These are phyloP conservation scores for Aspergillus clavatus DNA, from an alignment of 2,329 filamentous ascomycete species.

Conservation along the genomic window DNA sequence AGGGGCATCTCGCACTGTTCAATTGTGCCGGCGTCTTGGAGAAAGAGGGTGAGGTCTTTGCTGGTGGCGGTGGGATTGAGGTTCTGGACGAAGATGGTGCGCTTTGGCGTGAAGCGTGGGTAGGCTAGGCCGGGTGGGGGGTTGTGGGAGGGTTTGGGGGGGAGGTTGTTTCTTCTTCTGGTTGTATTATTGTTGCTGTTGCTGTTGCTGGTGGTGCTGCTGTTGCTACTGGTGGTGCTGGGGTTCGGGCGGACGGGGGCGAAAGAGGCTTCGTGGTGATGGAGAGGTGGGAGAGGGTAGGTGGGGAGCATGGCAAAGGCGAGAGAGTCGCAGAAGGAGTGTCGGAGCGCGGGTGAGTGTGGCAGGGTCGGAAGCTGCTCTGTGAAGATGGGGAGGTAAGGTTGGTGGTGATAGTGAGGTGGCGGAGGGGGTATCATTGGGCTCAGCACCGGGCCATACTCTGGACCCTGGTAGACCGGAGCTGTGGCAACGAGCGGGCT, in stretches of 20 bases:
- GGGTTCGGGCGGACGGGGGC: too few species aligned
- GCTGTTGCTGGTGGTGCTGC: conserved; percentile 4
- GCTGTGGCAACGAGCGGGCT: conserved; percentile 20
- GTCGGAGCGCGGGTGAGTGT: conserved; percentile 27
- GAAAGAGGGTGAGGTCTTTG: conserved; percentile 24
- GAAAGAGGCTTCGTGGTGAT: not conserved
- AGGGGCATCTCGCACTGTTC: conserved; percentile 31
- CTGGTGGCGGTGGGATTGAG: conserved; percentile 27
- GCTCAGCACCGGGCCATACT: conserved; percentile 24
- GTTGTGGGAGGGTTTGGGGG: conserved; percentile 2
- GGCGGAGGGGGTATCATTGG: conserved; percentile 18
- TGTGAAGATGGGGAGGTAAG: conserved; percentile 26
- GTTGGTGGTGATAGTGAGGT: conserved; percentile 7
- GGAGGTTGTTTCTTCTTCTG: conserved; percentile 1
- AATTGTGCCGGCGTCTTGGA: conserved; percentile 27
- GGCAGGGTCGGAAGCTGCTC: conserved; percentile 24
- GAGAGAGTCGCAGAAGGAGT: conserved; percentile 25
- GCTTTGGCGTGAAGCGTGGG: conserved; percentile 9
- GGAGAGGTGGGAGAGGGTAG: conserved; percentile 22
- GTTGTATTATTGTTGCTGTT: conserved; percentile 4
- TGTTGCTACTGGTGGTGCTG: conserved; percentile 8
- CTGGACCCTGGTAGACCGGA: conserved; percentile 21
- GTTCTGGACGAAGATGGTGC: conserved; percentile 26
- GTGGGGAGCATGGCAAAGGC: conserved; percentile 25
- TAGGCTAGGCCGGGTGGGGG: not conserved